These are phyloP conservation scores for Trichoderma guizhouense DNA, from an alignment of 2,329 filamentous ascomycete genomes.

Conservation along the genomic window DNA sequence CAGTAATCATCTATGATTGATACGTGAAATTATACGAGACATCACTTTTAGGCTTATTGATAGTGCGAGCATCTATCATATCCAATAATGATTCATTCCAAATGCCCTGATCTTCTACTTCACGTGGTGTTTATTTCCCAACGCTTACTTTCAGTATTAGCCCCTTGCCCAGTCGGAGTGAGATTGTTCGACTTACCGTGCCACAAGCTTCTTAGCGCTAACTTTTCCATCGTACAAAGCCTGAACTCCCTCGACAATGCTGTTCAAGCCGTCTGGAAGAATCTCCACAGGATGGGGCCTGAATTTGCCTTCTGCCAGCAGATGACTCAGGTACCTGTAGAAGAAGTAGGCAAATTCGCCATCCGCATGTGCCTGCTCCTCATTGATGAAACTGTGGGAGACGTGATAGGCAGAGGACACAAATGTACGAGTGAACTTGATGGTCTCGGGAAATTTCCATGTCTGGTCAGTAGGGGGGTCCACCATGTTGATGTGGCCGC, in stretches of 20 bases:
- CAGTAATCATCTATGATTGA: background rate
- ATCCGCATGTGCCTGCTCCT: background rate
- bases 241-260: slow-evolving; percentile 10
- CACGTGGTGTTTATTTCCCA: background rate
- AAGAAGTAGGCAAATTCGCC: slow-evolving; percentile 4
- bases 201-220: slow-evolving; percentile 17
- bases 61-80: background rate
- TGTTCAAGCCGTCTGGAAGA: slow-evolving; percentile 16
- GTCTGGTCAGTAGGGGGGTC: background rate
- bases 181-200: background rate
- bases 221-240: slow-evolving; percentile 16
- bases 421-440: slow-evolving; percentile 5
- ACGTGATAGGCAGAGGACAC: slow-evolving; percentile 7
- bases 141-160: background rate
- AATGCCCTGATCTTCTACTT: background rate
- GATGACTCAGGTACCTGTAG: slow-evolving; percentile 4
- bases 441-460: background rate
- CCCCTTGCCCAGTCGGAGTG: background rate
- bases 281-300: slow-evolving; percentile 17
- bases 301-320: slow-evolving; percentile 3
- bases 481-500: slow-evolving; percentile 5
- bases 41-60: background rate
- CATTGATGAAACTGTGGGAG: background rate
- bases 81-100: background rate
- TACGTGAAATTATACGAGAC: background rate